Base-by-base conservation (phyloP, 2,329 filamentous ascomycete genomes). In the Ophiostoma triangulosporum region DNA sequence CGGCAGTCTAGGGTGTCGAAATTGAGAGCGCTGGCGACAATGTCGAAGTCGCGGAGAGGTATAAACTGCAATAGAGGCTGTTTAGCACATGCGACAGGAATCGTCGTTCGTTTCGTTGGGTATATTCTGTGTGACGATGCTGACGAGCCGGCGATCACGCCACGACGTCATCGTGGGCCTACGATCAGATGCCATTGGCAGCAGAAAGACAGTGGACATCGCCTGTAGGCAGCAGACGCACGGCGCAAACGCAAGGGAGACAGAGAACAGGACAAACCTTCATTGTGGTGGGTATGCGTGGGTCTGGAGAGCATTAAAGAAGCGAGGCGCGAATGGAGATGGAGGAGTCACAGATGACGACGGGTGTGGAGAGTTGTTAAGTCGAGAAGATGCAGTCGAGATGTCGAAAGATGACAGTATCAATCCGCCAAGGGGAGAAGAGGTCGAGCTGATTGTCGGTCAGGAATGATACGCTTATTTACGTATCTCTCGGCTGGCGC, bases 1-100 rank as follows among this genome's bases (percentile, higher is more conserved):
- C 91, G 87, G 65, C 88, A 90, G 66, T 97, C 91, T 51, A 86
- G 81, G 1, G 91, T 96, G 63, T 93, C 88, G 74, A 97, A 97
- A 66, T 95, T 97, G 65, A 98, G 81, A 58, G 91, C 87, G 70
- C 85, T 85, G 57, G 89, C 91, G 60, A 97, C 86, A 68, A 86
- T 82, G 68, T 97, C 90, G 65, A 97, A 90, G 61, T 94, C 86
- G 68, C 83, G 84, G 58, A 95, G 79, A 57, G 91, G 89, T 63
- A 98, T 77, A 69, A 94, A 98, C 91, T 98, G 50, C 3, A 22
- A 15, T 11, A 14, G 11, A 26, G 26, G 15, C 7, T 17, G 24
- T 31, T 46, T 46, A 45, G 31, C 6, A 46, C 35, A 26, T 45
- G 52, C 31, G 20, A 24, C 33, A 6, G 43, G 36, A 24, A n/a